Base-by-base conservation (phyloP, 2,329 filamentous ascomycete genomes). In the Sporothrix curviconia region DNA sequence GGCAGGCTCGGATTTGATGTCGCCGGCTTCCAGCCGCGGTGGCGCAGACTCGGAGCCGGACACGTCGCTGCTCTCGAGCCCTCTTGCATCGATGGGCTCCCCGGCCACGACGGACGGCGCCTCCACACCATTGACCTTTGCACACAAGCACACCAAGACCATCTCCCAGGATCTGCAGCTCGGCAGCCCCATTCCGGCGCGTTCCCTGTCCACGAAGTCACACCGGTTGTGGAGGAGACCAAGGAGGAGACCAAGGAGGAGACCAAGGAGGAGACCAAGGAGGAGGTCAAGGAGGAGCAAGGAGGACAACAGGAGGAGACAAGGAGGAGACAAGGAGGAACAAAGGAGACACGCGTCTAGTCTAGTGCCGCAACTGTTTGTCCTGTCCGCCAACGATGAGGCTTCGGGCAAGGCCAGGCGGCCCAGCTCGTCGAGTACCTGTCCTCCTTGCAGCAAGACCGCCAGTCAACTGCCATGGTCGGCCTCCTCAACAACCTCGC, bases 331-430 rank as follows among this genome's bases (percentile, higher is more conserved):
- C 19, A 22, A 43, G 8, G 19, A 28, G 22, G 22, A 44, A 40
- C 15, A 15, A 22, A 40, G 7, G 11, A 47, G 44, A 36, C 3
- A 19, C 17, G 9, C 6, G 30, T 3, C 47, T 37, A n/a, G n/a
- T 11, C 5, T 14, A 4, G 49, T 47, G 7, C 62, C 64, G 25
- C 72, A 69, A 59, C 64, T 74, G 11, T 79, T 76, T 60, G 69
- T 72, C 1, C 53, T 64, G 15, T 59, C 58, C 4, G 59, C 61
- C 1, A 46, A 53, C 7, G 62, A 64, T 51, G 59, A 63, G 49
- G 36, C 52, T 2, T 17, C 57, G 2, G 59, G 57, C 34, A 58
- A 57, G 32, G 40, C 36, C 0, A 57, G 34, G 56, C 57, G 1
- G 49, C 52, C 3, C 56, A 52, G n/a, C 54, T 63, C 14, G 42